These are phyloP conservation scores for Leccinum insigne DNA, from an alignment of 1,284 basidiomycete genomes.

Conservation along the genomic window DNA sequence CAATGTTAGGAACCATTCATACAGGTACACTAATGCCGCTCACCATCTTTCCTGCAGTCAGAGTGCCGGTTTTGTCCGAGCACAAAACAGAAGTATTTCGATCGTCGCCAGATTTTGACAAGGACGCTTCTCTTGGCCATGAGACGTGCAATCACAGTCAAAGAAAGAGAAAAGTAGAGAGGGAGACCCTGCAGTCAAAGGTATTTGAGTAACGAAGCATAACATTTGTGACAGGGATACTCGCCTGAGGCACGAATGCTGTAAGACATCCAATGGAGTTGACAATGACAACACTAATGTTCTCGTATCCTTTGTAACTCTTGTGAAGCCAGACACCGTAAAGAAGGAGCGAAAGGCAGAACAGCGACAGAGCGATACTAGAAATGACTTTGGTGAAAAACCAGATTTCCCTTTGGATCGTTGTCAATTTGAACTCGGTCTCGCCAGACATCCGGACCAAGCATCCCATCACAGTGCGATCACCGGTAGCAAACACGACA, in stretches of 20 bases:
- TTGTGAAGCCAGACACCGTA: conserved; percentile 47
- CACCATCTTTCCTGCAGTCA: conserved; percentile 43
- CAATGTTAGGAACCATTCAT: background rate
- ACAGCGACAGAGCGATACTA: conserved; percentile 40
- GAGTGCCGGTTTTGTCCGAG: conserved; percentile 57
- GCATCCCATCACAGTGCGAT: conserved; percentile 61
- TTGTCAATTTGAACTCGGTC: conserved; percentile 48
- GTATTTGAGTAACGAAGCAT: background rate
- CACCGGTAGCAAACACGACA: conserved; percentile 59
- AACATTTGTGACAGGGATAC: background rate
- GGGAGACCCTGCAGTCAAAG: conserved; percentile 41
- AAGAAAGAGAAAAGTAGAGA: conserved; percentile 49
- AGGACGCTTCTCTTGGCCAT: conserved; percentile 54
- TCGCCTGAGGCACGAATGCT: conserved; percentile 50
- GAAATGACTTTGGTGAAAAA: conserved; percentile 52
- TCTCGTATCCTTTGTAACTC: conserved; percentile 39
- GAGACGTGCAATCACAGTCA: conserved; percentile 52
- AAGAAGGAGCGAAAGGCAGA: conserved; percentile 41
- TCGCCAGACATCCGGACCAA: conserved; percentile 55
- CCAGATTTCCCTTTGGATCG: conserved; percentile 49
- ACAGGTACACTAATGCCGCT: background rate
- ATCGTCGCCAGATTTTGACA: conserved; percentile 62
- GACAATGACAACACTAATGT: conserved; percentile 40
- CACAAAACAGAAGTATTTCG: conserved; percentile 56
- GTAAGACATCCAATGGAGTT: conserved; percentile 51